Percentiles rank a stretch among this genome's conserved stretches.
Evolutionary conservation across 441 rosid genomes (phyloP).

Genomic region (Adansonia rubrostipa): DNA sequence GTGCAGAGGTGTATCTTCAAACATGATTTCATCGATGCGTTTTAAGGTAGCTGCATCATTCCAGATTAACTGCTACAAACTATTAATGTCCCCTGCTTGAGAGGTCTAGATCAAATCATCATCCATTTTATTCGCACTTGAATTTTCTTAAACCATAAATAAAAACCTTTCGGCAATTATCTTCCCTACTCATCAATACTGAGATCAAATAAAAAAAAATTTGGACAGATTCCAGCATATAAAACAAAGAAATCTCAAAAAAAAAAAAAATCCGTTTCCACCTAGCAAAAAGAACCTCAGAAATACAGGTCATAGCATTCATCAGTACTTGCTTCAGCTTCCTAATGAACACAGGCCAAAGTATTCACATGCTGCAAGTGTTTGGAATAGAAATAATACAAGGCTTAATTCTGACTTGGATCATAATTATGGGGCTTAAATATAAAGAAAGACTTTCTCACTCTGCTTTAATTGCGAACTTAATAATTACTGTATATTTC

Average conservation of each 20-base stretch:
- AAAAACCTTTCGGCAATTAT: no score
- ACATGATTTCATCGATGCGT: background rate
- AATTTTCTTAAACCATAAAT: no score
- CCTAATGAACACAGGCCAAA: background rate
- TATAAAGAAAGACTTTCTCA: background rate
- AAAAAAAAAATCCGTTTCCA: no score
- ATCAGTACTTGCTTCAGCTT: background rate
- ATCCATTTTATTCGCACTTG: background rate
- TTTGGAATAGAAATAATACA: background rate
- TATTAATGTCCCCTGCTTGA: conserved; percentile 33
- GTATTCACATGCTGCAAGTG: background rate
- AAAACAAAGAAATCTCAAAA: no score
- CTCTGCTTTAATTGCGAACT: background rate
- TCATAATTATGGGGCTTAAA: background rate
- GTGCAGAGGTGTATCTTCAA: conserved; percentile 40
- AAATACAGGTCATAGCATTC: background rate
- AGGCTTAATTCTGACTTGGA: background rate
- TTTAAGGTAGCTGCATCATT: conserved; percentile 23
- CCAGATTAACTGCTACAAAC: conserved; percentile 27
- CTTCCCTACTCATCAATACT: no score
- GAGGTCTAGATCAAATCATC: conserved; percentile 8
- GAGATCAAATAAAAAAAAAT: no score
- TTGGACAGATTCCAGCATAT: no score
- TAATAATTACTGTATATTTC: background rate
- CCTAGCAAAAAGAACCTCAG: no score